A percentile compares a stretch with the other conserved stretches of the same genome.
These are phyloP conservation scores for Babesia sp. DNA, from an alignment of 169 alveolate genomes.

Conservation along the genomic window DNA sequence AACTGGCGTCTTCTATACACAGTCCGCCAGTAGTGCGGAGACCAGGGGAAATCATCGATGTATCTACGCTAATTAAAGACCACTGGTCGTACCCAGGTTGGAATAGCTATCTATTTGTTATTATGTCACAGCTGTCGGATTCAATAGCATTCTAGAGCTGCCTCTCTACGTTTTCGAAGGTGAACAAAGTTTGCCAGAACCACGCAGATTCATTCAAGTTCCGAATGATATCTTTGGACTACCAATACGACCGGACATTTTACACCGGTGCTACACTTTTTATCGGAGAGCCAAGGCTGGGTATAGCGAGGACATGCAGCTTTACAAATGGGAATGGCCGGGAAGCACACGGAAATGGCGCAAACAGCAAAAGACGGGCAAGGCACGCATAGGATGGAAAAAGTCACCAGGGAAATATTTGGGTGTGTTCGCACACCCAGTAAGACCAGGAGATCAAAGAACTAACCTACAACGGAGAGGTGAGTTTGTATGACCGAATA, in stretches of 20 bases:
- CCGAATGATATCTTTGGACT: slow-evolving; percentile 85
- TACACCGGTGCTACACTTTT: slow-evolving; percentile 80
- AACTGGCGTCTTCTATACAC: slow-evolving; percentile 62
- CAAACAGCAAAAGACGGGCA: slow-evolving; percentile 79
- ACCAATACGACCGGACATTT: slow-evolving; percentile 81
- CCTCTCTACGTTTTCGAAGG: slow-evolving; percentile 78
- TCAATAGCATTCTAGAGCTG: slow-evolving; percentile 78
- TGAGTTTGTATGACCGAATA: neutral
- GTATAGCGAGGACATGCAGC: slow-evolving; percentile 83
- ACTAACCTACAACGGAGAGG: slow-evolving; percentile 73
- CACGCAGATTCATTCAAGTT: slow-evolving; percentile 57
- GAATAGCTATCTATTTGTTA: neutral
- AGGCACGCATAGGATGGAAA: slow-evolving; percentile 85
- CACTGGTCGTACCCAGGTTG: slow-evolving; percentile 81
- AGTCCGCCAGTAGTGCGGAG: slow-evolving; percentile 79
- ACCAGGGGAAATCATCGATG: slow-evolving; percentile 81
- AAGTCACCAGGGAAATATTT: slow-evolving; percentile 84
- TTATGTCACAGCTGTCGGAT: slow-evolving; percentile 77
- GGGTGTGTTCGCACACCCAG: slow-evolving; percentile 84
- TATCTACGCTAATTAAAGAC: slow-evolving; percentile 71
- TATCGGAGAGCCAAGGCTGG: slow-evolving; percentile 83
- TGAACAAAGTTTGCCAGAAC: slow-evolving; percentile 1
- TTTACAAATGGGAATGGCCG: slow-evolving; percentile 86
- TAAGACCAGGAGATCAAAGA: slow-evolving; percentile 80
- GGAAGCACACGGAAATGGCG: slow-evolving; percentile 80